A percentile compares a stretch with the other conserved stretches of the same genome.
phyloP scores from a whole-genome alignment of 805 yeast species.

The Metschnikowia matae region DNA sequence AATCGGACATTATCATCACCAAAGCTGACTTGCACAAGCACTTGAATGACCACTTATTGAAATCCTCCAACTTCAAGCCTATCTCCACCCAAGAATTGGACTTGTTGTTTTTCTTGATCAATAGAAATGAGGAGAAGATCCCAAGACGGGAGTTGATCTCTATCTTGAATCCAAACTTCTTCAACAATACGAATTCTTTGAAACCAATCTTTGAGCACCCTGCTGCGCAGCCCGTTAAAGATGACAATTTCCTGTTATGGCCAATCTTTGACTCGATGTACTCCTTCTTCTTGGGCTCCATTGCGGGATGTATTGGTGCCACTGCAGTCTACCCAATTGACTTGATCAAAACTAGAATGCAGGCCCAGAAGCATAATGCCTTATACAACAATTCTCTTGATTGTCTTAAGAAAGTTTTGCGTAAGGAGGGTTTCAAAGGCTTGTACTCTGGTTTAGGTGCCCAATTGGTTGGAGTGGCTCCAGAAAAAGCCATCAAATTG shows the following conservation, averaged over 20 bases:
- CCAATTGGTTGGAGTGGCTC: constrained; percentile 95
- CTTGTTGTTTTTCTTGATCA: constrained; percentile 38
- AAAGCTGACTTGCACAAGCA: constrained; percentile 39
- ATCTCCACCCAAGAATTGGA: constrained; percentile 38
- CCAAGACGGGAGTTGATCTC: constrained; percentile 40
- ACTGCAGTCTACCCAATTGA: constrained; percentile 96
- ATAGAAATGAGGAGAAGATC: constrained; percentile 35
- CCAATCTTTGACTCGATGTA: constrained; percentile 68
- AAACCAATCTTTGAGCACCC: constrained; percentile 40
- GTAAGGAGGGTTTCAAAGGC: constrained; percentile 77
- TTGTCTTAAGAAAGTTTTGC: constrained; percentile 75
- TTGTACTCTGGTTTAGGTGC: constrained; percentile 91
- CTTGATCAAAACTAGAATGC: constrained; percentile 94
- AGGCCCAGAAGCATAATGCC: constrained; percentile 76
- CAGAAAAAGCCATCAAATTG: constrained; percentile 94
- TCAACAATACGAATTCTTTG: constrained; percentile 33
- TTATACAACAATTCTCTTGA: constrained; percentile 78
- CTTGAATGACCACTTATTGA: constrained; percentile 41
- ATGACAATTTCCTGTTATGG: constrained; percentile 43
- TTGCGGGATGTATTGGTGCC: constrained; percentile 99
- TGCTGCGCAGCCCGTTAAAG: constrained; percentile 33
- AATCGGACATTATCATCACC: constrained; percentile 39
- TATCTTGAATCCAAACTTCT: constrained; percentile 55
- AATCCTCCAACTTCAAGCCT: constrained; percentile 41
- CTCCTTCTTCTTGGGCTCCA: constrained; percentile 84